A percentile compares a stretch with the other conserved stretches of the same genome.
Evolutionary conservation across 805 yeast genomes (phyloP).

Genomic region (Candida golubevii): DNA sequence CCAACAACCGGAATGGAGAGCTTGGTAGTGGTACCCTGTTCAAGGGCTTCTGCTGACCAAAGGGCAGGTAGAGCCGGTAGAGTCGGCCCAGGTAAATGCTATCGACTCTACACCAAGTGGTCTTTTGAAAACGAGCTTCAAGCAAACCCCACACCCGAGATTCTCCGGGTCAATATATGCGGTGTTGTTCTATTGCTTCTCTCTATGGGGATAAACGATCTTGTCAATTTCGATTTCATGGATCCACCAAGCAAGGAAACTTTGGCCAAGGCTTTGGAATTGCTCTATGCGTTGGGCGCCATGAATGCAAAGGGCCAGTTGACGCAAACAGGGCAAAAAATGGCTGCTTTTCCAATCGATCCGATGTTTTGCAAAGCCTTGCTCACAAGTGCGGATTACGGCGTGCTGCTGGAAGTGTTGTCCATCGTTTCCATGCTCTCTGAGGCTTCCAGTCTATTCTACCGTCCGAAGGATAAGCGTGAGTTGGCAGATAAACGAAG

Average conservation of each 20-base stretch:
- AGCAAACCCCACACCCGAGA: constrained; percentile 83
- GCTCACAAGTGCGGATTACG: constrained; percentile 53
- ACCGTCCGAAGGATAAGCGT: constrained; percentile 63
- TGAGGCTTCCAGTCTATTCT: constrained; percentile 68
- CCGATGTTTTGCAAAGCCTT: constrained; percentile 83
- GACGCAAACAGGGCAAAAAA: constrained; percentile 71
- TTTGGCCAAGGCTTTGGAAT: constrained; percentile 69
- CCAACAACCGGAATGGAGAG: constrained; percentile 43
- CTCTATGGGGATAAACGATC: constrained; percentile 80
- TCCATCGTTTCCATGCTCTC: constrained; percentile 81
- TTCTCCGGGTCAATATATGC: constrained; percentile 76
- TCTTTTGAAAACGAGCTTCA: constrained; percentile 75
- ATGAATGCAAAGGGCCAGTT: constrained; percentile 73
- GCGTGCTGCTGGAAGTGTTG: constrained; percentile 65
- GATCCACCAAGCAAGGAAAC: constrained; percentile 81
- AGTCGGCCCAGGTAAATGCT: constrained; percentile 49
- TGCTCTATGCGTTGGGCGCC: constrained; percentile 85
- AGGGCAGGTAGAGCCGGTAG: constrained; percentile 48
- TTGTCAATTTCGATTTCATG: constrained; percentile 81
- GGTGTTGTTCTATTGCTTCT: constrained; percentile 71
- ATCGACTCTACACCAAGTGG: constrained; percentile 79
- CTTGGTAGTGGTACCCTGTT: constrained; percentile 43
- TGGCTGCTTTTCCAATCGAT: constrained; percentile 91
- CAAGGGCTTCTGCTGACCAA: constrained; percentile 44
- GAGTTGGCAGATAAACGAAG: constrained; percentile 63